Conservation (phyloP, 148 eudicot species). For the Cornus florida region DNA sequence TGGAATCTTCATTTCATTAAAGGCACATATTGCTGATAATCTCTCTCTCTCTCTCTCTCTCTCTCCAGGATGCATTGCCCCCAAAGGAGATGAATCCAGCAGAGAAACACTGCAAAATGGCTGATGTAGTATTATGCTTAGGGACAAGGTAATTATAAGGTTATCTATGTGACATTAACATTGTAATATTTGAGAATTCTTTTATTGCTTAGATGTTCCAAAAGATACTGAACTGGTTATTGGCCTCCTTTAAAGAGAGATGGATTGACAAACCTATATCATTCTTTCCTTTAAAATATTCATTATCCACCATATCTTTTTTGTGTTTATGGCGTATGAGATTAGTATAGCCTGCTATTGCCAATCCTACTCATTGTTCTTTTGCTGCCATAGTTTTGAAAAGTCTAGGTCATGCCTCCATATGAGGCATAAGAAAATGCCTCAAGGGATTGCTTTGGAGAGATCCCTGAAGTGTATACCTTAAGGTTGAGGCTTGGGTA, state of each 20-base stretch:
- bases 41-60: not conserved
- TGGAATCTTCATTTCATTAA: not conserved
- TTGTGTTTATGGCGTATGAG: not conserved
- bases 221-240: not conserved
- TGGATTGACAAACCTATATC: not conserved
- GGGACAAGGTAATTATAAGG: constrained; percentile 71
- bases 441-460: not conserved
- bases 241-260: not conserved
- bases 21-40: not conserved
- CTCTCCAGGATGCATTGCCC: constrained; percentile 84
- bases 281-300: too few relatives aligned
- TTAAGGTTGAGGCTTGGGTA: too few relatives aligned
- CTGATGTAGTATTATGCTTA: constrained; percentile 90
- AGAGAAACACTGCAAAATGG: constrained; percentile 81
- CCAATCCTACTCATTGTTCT: not conserved
- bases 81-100: constrained; percentile 85
- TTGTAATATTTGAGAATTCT: not conserved
- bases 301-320: not conserved
- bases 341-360: not conserved
- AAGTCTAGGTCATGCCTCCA: not conserved
- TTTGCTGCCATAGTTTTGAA: not conserved
- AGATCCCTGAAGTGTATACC: not conserved
- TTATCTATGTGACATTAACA: not conserved
- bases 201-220: not conserved
- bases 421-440: not conserved